Percentiles rank a stretch among this genome's conserved stretches.
These are phyloP conservation scores for Gonapodya prolifera DNA, from an alignment of 192 early-diverging fungal species.

Conservation along the genomic window DNA sequence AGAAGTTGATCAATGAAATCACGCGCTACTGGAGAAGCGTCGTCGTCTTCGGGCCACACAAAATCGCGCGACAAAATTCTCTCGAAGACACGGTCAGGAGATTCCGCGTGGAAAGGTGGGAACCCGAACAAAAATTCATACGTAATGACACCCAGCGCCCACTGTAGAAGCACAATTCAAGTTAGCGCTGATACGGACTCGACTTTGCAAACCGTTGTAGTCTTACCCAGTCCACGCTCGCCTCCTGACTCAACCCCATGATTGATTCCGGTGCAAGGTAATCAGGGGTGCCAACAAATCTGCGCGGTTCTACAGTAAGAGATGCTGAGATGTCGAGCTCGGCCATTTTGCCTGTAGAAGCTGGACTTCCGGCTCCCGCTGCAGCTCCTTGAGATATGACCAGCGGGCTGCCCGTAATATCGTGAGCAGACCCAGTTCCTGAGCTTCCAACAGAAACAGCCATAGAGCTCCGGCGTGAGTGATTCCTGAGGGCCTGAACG, in stretches of 20 bases:
- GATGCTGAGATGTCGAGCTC: neutral
- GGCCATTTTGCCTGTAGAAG: neutral
- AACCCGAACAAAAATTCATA: conserved; percentile 75
- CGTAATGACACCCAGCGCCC: conserved; percentile 78
- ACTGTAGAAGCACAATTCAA: conserved; percentile 26
- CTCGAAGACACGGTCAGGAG: conserved; percentile 69
- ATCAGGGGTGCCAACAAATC: conserved; percentile 76
- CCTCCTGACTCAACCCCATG: conserved; percentile 67
- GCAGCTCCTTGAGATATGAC: neutral
- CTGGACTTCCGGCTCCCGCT: conserved; percentile 19
- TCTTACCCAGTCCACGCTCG: conserved; percentile 78
- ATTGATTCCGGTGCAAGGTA: conserved; percentile 85
- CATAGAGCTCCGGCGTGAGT: conserved; percentile 9
- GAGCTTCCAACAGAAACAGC: conserved; percentile 17
- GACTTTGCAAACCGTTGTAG: neutral
- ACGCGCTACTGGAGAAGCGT: conserved; percentile 57
- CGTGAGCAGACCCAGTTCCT: conserved; percentile 13
- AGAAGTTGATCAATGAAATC: conserved; percentile 70
- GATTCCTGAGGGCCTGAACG: conserved; percentile 10
- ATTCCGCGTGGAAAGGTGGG: conserved; percentile 70
- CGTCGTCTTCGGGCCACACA: conserved; percentile 66
- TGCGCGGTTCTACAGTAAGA: neutral
- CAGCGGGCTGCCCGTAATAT: neutral
- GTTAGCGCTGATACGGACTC: neutral
- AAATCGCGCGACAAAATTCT: conserved; percentile 64